phyloP scores from a whole-genome alignment of 1,284 basidiomycete species.

The Vanrija pseudolonga region DNA sequence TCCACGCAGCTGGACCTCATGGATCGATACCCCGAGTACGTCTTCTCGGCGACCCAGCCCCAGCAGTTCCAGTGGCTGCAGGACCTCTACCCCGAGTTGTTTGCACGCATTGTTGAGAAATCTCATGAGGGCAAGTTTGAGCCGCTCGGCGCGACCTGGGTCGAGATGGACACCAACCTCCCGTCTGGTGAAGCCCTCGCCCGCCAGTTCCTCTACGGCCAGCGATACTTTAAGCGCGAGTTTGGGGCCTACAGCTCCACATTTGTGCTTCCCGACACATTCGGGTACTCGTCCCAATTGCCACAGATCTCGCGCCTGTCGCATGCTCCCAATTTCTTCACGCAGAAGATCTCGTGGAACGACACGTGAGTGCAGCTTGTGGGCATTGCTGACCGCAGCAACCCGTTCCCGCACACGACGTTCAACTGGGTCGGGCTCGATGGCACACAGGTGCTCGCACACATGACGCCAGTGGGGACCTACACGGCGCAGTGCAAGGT shows the following conservation, averaged over 20 bases:
- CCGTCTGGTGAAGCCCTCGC: conserved; percentile 82
- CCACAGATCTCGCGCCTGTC: conserved; percentile 80
- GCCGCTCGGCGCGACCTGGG: conserved; percentile 41
- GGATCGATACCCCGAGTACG: no score
- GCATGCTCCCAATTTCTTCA: conserved; percentile 91
- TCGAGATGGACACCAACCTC: conserved; percentile 50
- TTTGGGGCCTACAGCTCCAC: conserved; percentile 68
- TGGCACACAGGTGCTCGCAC: conserved; percentile 57
- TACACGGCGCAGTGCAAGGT: conserved; percentile 2
- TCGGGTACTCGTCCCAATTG: conserved; percentile 71
- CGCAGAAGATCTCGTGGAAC: conserved; percentile 61
- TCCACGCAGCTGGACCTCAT: conserved; percentile 78
- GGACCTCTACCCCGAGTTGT: conserved; percentile 76
- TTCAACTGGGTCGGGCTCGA: conserved; percentile 98
- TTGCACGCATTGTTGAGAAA: conserved; percentile 65
- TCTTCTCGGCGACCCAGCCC: no score
- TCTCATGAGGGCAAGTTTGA: conserved; percentile 70
- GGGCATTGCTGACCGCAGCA: conserved; percentile 42
- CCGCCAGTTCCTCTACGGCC: conserved; percentile 64
- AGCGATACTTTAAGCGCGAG: conserved; percentile 59
- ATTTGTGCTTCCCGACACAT: conserved; percentile 67
- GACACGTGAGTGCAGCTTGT: no score
- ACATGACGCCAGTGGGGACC: conserved; percentile 75
- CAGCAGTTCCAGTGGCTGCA: conserved; percentile 71
- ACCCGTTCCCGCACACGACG: conserved; percentile 85